Evolutionary conservation across 2,329 filamentous ascomycete genomes (phyloP).

Genomic region (Bipolaris victoriae): DNA sequence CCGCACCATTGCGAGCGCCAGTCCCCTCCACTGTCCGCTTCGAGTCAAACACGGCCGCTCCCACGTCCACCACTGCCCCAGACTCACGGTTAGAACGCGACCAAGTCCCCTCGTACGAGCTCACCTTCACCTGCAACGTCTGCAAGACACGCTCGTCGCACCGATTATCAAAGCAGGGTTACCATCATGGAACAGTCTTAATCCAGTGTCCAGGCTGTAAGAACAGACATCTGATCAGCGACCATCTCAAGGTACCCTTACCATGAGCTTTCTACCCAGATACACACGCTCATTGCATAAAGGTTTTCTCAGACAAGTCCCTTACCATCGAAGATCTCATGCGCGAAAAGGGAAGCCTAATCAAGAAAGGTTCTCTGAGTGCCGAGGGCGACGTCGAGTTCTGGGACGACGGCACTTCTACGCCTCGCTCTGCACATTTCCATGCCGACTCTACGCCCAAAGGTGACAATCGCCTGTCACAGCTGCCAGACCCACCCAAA

Average conservation of each 20-base stretch:
- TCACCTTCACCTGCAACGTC: conserved; percentile 91
- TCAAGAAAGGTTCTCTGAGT: conserved; percentile 73
- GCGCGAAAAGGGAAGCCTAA: conserved; percentile 73
- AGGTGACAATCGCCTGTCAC: conserved; percentile 31
- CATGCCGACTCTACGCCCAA: conserved; percentile 37
- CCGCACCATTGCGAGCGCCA: conserved; percentile 15
- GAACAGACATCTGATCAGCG: conserved; percentile 88
- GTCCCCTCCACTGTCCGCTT: conserved; percentile 27
- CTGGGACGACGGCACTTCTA: conserved; percentile 73
- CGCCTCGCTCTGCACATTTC: conserved; percentile 44
- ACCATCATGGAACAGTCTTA: conserved; percentile 86
- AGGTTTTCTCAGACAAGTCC: conserved; percentile 74
- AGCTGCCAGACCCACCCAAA: conserved; percentile 22
- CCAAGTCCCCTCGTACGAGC: conserved; percentile 73
- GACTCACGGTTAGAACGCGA: conserved; percentile 46
- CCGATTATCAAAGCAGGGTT: conserved; percentile 89
- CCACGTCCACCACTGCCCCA: conserved; percentile 38
- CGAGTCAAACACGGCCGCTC: conserved; percentile 33
- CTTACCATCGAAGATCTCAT: conserved; percentile 80
- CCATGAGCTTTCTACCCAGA: background rate
- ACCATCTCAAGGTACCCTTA: conserved; percentile 71
- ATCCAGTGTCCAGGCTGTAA: conserved; percentile 87
- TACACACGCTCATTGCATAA: conserved; percentile 6
- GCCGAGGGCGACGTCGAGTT: conserved; percentile 90
- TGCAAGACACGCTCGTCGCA: conserved; percentile 83